Evolutionary conservation across 2,329 filamentous ascomycete genomes (phyloP).

Genomic region (Simplicillium sp.): DNA sequence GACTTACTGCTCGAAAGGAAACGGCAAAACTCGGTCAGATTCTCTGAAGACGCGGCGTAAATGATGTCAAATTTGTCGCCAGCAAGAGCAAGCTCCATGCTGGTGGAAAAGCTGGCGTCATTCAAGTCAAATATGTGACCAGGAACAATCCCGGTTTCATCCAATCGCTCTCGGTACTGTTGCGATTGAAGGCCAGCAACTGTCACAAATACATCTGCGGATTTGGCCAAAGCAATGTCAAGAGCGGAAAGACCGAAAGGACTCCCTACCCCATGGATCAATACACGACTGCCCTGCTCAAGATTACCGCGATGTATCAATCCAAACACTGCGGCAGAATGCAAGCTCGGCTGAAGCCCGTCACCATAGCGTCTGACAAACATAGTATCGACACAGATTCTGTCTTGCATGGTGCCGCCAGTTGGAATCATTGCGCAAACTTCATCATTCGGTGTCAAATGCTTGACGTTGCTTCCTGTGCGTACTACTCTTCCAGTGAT

Average conservation of each 20-base stretch:
- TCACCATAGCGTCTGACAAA: too few relatives aligned
- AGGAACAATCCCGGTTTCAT: background rate
- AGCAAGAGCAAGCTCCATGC: too few relatives aligned
- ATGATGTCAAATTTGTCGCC: too few relatives aligned
- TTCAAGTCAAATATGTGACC: constrained; percentile 26
- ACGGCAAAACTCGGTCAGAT: constrained; percentile 13
- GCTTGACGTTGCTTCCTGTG: too few relatives aligned
- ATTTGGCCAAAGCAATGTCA: constrained; percentile 24
- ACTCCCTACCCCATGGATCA: constrained; percentile 35
- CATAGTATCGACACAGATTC: too few relatives aligned
- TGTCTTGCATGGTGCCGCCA: too few relatives aligned
- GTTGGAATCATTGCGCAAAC: too few relatives aligned
- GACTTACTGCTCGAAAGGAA: constrained; percentile 17
- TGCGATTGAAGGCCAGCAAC: constrained; percentile 17
- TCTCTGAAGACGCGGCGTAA: too few relatives aligned
- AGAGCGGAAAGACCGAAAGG: constrained; percentile 33
- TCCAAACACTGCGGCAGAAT: too few relatives aligned
- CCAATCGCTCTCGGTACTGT: constrained; percentile 27
- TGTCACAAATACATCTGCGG: constrained; percentile 32
- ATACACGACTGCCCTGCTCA: constrained; percentile 18
- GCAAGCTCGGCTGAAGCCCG: too few relatives aligned
- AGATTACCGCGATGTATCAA: constrained; percentile 17
- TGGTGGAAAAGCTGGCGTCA: constrained; percentile 17
- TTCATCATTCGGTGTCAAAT: too few relatives aligned
- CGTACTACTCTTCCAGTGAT: too few relatives aligned